Conservation (phyloP, 768 basidiomycete genomes). For the Suillus paluster region DNA sequence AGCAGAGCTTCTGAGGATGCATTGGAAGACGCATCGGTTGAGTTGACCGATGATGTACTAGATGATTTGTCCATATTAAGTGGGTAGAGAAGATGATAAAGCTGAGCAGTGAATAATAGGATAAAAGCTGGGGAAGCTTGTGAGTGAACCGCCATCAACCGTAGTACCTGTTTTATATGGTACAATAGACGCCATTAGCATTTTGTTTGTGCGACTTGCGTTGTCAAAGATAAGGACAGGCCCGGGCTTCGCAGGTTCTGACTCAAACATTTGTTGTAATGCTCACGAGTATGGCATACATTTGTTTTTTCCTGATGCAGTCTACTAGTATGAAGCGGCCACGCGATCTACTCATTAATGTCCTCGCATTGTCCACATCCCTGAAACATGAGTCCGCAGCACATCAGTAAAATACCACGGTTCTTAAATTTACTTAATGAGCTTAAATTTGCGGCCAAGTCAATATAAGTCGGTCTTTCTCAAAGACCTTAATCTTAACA, state of each 20-base stretch:
- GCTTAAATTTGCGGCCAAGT: background rate
- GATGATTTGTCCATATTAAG: conserved; percentile 1
- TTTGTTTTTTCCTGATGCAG: no score
- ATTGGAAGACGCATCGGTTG: background rate
- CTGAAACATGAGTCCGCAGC: no score
- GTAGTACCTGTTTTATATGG: background rate
- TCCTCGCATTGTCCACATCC: no score
- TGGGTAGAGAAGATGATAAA: background rate
- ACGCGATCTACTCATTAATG: no score
- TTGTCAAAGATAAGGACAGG: no score
- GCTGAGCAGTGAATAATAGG: background rate
- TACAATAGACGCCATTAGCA: background rate
- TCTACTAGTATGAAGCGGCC: no score
- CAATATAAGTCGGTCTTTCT: background rate
- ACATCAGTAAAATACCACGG: background rate
- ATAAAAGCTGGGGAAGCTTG: background rate
- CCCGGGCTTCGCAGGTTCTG: no score
- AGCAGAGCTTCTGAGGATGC: conserved; percentile 2
- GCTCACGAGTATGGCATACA: no score
- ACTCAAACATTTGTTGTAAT: no score
- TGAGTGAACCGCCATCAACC: background rate
- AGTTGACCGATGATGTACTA: background rate
- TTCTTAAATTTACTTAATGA: background rate
- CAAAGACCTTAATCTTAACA: background rate
- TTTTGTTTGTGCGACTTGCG: background rate